Evolutionary conservation across 2,329 filamentous ascomycete species (phyloP), one percentile per base, ranked within the genome.

Genomic region (Aspergillus cejpii): DNA sequence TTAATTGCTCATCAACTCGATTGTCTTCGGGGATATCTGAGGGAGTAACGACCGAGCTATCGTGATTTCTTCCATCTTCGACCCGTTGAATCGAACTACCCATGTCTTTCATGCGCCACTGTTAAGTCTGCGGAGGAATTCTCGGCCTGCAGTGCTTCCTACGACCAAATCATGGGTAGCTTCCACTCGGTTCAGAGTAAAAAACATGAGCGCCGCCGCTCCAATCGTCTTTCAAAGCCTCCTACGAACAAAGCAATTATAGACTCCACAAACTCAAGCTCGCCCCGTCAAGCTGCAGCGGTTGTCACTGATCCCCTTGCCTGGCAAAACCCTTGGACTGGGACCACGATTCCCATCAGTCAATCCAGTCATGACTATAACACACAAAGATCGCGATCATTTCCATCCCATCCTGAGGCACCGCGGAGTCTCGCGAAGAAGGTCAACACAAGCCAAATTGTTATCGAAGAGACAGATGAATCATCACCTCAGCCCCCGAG

Each of bases 161-260:
- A 39, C 48, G 37, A 14, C 15, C 41, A 54, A 55, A 54, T 44
- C 53, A 69, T 69, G 66, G 66, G 66, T 51, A 66, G 62, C 51
- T 56, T 54, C 15, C 59, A 62, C 41, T 68, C 66, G 26, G 58
- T 54, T 37, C 54, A 54, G 48, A 57, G 49, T 42, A 62, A 55
- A 53, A 54, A n/a, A n/a, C n/a, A 61, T 41, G 62, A 65, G 42
- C 58, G 56, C 34, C 59, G 59, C 45, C 60, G 55, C 42, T 57
- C 59, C 21, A 67, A 66, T 40, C 63, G 64, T 43, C 53, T 68
- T 27, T 66, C 65, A 29, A 69, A 68, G 37, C 62, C 65, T 23
- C 53, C 59, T n/a, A 59, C 59, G 10, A 64, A 57, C 36, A 53
- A 53, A 34, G 47, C 55, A 20, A 45, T 40, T 8, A 36, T 54